Evolutionary conservation across 1,139 yeast species (phyloP).

Genomic region (Hemisphaericaspora xylofermentans): DNA sequence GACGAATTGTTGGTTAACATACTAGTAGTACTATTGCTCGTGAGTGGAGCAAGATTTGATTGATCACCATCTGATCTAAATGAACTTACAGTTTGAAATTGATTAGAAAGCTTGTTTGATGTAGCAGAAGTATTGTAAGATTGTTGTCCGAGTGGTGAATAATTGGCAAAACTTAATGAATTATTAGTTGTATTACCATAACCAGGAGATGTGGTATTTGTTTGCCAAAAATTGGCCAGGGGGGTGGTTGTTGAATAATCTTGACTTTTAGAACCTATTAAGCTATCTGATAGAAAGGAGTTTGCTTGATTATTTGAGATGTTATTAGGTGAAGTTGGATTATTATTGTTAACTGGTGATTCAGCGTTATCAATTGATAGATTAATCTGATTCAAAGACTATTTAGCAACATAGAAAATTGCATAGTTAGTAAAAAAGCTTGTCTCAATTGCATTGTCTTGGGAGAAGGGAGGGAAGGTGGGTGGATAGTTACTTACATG

Average conservation of each 20-base stretch:
- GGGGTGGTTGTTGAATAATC: conserved; percentile 2
- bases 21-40: conserved; percentile 1
- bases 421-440: conserved; percentile 9
- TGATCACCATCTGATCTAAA: conserved; percentile 2
- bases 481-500: conserved; percentile 10
- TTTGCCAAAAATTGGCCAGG: conserved; percentile 17
- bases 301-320: neutral
- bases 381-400: conserved; percentile 12
- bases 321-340: neutral
- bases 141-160: conserved; percentile 2
- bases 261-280: neutral
- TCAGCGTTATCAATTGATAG: conserved; percentile 12
- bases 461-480: too few relatives aligned
- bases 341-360: neutral
- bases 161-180: conserved; percentile 1
- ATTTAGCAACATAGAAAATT: neutral
- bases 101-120: neutral
- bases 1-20: conserved; percentile 2
- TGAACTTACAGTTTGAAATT: conserved; percentile 1
- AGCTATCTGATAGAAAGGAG: conserved; percentile 3
- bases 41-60: neutral
- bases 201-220: conserved; percentile 7
- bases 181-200: conserved; percentile 1
- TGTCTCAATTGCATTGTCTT: too few relatives aligned
- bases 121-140: neutral